phyloP scores from a whole-genome alignment of 108 stramenopile genomes.

The Nitzschia inconspicua region DNA sequence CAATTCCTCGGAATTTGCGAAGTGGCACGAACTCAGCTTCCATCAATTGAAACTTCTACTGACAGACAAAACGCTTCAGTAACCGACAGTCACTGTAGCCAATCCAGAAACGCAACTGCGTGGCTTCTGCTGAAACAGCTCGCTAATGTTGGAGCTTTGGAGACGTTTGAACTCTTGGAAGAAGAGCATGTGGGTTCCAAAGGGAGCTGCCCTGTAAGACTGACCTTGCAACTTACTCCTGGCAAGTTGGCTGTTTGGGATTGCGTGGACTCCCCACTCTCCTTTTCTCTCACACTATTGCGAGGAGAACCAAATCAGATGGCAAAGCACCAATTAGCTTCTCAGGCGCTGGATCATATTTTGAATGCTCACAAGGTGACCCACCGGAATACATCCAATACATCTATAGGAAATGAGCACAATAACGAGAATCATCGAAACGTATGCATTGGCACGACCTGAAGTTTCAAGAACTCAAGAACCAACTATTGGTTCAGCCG shows the following conservation, averaged over 20 bases:
- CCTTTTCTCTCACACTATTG: no score
- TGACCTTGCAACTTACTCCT: not conserved
- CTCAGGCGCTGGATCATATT: constrained; percentile 13
- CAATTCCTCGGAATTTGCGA: no score
- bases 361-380: no score
- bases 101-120: constrained; percentile 34
- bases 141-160: constrained; percentile 28
- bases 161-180: constrained; percentile 18
- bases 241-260: no score
- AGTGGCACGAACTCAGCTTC: not conserved
- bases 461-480: not conserved
- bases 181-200: not conserved
- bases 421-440: not conserved
- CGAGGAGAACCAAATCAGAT: constrained; percentile 12
- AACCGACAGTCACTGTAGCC: not conserved
- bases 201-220: not conserved
- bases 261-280: no score
- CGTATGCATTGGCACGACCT: constrained; percentile 8
- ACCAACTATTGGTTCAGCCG: not conserved
- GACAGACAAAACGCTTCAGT: not conserved
- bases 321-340: not conserved
- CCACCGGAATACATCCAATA: no score
- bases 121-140: constrained; percentile 41
- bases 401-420: not conserved
- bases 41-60: not conserved